Conservation (phyloP, 2,329 filamentous ascomycete genomes). For the Beauveria varroae region DNA sequence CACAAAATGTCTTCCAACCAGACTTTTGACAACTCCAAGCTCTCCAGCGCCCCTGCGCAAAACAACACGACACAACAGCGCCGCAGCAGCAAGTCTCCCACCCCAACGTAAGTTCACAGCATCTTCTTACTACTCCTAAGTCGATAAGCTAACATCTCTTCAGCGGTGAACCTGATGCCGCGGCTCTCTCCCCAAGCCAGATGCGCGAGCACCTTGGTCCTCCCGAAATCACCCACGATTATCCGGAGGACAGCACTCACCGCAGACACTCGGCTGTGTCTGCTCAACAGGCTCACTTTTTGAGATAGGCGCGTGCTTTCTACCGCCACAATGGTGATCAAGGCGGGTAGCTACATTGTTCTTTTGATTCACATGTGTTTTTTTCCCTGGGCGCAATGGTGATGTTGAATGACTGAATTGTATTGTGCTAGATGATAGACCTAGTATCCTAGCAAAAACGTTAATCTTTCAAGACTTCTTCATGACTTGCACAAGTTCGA, state of each 20-base stretch:
- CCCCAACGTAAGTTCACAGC: not conserved
- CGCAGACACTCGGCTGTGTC: constrained; percentile 8
- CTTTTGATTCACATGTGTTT: not conserved
- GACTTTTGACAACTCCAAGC: not conserved
- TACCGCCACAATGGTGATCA: not conserved
- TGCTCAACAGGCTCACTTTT: constrained; percentile 7
- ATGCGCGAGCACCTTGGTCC: constrained; percentile 8
- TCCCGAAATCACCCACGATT: constrained; percentile 10
- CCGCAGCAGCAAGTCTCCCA: not conserved
- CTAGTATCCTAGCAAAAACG: not conserved
- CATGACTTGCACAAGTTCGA: not conserved
- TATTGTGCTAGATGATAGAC: not conserved
- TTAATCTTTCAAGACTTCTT: too few species aligned
- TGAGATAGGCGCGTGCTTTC: not conserved
- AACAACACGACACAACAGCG: not conserved
- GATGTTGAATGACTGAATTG: not conserved
- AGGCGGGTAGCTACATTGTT: fast-evolving
- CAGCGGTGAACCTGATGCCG: not conserved
- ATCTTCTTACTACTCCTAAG: not conserved
- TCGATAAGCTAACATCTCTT: not conserved
- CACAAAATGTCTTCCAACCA: not conserved
- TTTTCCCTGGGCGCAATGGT: not conserved
- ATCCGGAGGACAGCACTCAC: constrained; percentile 11
- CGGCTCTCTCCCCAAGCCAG: not conserved
- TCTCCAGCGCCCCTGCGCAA: not conserved